phyloP scores from a whole-genome alignment of 805 yeast genomes.

The Limtongia smithiae region DNA sequence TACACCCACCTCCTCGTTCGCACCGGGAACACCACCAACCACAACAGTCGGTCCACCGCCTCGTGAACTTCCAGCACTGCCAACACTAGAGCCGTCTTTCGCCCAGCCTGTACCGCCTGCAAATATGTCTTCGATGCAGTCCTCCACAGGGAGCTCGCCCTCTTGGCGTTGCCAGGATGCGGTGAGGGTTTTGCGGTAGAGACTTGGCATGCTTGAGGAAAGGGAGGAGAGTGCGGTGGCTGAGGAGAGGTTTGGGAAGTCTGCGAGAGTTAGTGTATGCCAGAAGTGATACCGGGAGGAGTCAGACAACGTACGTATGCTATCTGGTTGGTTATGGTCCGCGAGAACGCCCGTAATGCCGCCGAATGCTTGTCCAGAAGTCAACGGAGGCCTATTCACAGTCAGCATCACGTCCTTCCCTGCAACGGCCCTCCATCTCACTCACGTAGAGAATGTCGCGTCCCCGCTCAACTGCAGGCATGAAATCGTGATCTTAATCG shows the following conservation, averaged over 20 bases:
- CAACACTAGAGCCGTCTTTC: too few species aligned
- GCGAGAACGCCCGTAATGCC: conserved; percentile 47
- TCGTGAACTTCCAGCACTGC: too few species aligned
- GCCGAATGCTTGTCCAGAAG: conserved; percentile 45
- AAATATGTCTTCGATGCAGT: conserved; percentile 71
- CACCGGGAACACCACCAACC: too few species aligned
- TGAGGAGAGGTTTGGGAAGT: not conserved
- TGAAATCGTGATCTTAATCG: conserved; percentile 43
- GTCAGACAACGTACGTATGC: conserved; percentile 7
- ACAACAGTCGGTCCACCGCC: too few species aligned
- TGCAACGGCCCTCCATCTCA: not conserved
- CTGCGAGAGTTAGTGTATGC: not conserved
- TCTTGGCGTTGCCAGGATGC: conserved; percentile 29
- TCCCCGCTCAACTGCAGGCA: conserved; percentile 23
- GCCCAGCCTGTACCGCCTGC: conserved; percentile 62
- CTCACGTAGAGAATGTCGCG: conserved; percentile 20
- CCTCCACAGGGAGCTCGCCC: conserved; percentile 48
- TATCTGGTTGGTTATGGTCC: conserved; percentile 28
- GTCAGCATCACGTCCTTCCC: not conserved
- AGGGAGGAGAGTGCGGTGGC: not conserved
- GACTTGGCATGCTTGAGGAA: conserved; percentile 10
- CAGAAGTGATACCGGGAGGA: not conserved
- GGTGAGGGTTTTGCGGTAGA: conserved; percentile 25
- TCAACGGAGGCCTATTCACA: conserved; percentile 35
- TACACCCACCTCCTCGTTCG: too few species aligned